Evolutionary conservation across 345 rosid genomes (phyloP), one percentile per base, ranked within the genome.

Genomic region (Kandelia obovata): DNA sequence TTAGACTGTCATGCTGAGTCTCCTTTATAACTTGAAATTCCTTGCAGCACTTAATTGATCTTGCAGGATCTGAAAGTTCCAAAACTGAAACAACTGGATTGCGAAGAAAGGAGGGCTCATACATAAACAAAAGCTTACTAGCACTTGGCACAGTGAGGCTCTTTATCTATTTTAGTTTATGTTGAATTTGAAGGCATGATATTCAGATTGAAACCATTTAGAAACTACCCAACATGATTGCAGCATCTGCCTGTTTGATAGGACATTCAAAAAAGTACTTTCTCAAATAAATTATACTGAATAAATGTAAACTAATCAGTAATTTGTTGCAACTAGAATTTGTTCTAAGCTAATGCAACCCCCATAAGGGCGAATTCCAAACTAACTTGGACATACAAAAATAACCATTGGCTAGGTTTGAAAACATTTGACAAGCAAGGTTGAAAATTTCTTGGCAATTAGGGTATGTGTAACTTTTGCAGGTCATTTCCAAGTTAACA

Each of bases 31-130:
- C 64, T 52, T 26, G n/a, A 65, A 27, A 62, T 71, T 37, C 67
- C 56, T 65, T 75, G 77, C 84, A 86, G 90, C 74, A 88, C 71
- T 79, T 88, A 65, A 88, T 86, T 73, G 93, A 88, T 79, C 89
- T 88, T 58, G 89, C 93, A 25, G 93, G 93, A 65, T 88, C 93
- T 59, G 93, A 88, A 75, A 88, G 93, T 74, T 88, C 93, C 21
- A 88, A 88, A 75, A 77, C 87, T 66, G 93, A 88, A 75, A 88
- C 93, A 58, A 88, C 85, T 72, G 90, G 93, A 35, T 60, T 86
- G 77, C 78, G 90, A 66, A 86, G 90, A 77, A 88, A 88, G 68
- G 93, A 88, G 75, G 93, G 93, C 28, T 88, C 90, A 47, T 88
- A 80, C 71, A 88, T 88, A 71, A 88, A 88, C 57, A 88, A 86